These are phyloP conservation scores for Ehretia macrophylla DNA, from an alignment of 257 asterid genomes.

Conservation along the genomic window DNA sequence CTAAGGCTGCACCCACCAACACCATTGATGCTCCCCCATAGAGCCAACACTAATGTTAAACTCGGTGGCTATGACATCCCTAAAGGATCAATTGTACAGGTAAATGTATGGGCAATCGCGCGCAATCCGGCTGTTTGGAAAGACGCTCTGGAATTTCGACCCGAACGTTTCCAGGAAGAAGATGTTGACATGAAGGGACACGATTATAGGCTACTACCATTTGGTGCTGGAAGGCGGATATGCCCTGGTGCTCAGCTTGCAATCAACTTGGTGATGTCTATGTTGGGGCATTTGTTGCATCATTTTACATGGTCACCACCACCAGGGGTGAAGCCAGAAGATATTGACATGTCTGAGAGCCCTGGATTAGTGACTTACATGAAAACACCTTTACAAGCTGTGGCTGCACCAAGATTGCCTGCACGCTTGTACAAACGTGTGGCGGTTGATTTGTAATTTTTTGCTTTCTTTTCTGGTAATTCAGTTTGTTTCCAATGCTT, in stretches of 20 bases:
- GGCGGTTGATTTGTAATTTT: conserved; percentile 35
- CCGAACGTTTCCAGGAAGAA: conserved; percentile 71
- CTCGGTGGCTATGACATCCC: conserved; percentile 77
- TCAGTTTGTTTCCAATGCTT: neutral
- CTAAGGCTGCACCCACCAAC: conserved; percentile 79
- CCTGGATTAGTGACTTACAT: conserved; percentile 81
- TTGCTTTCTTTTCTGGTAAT: too few species aligned
- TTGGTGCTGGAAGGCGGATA: conserved; percentile 76
- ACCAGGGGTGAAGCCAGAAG: conserved; percentile 45
- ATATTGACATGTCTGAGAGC: conserved; percentile 75
- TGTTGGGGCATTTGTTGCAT: conserved; percentile 75
- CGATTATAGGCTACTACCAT: conserved; percentile 66
- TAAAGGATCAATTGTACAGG: conserved; percentile 66
- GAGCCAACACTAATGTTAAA: conserved; percentile 55
- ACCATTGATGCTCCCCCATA: conserved; percentile 78
- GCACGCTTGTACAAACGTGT: conserved; percentile 53
- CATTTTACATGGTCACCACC: conserved; percentile 58
- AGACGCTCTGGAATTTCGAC: conserved; percentile 64
- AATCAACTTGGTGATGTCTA: conserved; percentile 50
- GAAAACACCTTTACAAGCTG: conserved; percentile 57
- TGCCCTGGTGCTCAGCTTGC: conserved; percentile 87
- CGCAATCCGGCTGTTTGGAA: conserved; percentile 75
- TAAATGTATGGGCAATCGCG: conserved; percentile 77
- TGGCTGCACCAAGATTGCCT: conserved; percentile 60
- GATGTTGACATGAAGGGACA: conserved; percentile 86